These are phyloP conservation scores for Hsuehochloa calcarea DNA, from an alignment of 176 grass and related monocot genomes.

Conservation along the genomic window DNA sequence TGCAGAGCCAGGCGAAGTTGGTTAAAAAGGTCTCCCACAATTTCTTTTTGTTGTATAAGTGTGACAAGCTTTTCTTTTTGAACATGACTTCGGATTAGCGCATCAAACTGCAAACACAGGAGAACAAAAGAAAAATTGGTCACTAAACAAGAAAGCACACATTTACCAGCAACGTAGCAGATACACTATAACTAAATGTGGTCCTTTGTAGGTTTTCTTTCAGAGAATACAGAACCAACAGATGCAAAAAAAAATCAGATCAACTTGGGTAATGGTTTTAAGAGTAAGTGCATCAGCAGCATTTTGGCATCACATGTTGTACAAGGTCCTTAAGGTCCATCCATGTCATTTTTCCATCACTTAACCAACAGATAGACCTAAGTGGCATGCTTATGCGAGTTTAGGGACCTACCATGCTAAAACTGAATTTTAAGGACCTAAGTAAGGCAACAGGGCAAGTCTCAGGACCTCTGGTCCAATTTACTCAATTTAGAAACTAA, in stretches of 20 bases:
- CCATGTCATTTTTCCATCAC: background rate
- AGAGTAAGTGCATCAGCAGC: conserved; percentile 8
- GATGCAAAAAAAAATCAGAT: background rate
- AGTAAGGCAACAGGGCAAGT: conserved; percentile 1
- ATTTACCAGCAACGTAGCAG: background rate
- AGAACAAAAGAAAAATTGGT: background rate
- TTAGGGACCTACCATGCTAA: background rate
- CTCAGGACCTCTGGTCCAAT: background rate
- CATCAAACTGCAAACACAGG: conserved; percentile 69
- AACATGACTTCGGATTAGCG: conserved; percentile 60
- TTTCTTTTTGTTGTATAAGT: conserved; percentile 94
- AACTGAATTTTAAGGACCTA: background rate
- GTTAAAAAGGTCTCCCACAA: conserved; percentile 92
- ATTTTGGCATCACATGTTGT: conserved; percentile 16
- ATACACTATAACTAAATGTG: background rate
- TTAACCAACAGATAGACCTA: background rate
- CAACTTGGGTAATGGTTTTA: background rate
- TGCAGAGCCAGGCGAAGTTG: conserved; percentile 83
- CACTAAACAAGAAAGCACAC: background rate
- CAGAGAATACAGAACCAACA: conserved; percentile 9
- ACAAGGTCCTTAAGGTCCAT: background rate
- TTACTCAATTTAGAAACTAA: background rate
- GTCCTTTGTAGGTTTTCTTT: conserved; percentile 7
- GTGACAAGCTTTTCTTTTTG: conserved; percentile 69
- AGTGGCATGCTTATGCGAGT: background rate